These are phyloP conservation scores for Claviceps africana DNA, from an alignment of 2,329 filamentous ascomycete species.

Conservation along the genomic window DNA sequence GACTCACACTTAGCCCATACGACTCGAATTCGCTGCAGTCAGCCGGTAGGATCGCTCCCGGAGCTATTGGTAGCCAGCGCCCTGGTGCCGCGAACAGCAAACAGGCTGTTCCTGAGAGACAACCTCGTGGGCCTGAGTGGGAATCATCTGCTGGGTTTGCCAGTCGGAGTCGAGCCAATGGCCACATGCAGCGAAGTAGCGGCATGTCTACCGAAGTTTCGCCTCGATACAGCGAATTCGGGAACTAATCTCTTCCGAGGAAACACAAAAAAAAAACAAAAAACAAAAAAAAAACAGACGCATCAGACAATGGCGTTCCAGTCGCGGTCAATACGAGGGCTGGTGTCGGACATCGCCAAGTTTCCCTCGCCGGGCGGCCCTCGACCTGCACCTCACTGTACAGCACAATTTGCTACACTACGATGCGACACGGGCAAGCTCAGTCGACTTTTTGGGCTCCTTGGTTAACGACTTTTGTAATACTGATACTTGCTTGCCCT, in stretches of 20 bases:
- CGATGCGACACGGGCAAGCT: constrained; percentile 1
- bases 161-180: constrained; percentile 39
- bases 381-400: not conserved
- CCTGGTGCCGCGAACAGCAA: constrained; percentile 33
- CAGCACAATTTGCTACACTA: not conserved
- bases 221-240: not conserved
- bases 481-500: constrained; percentile 2
- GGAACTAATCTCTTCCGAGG: not conserved
- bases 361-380: not conserved
- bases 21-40: constrained; percentile 28
- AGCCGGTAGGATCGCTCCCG: constrained; percentile 34
- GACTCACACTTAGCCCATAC: constrained; percentile 37
- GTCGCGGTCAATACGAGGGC: constrained; percentile 21
- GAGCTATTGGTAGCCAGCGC: constrained; percentile 52
- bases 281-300: constrained; percentile 17
- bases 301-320: constrained; percentile 28
- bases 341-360: constrained; percentile 24
- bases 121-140: constrained; percentile 52
- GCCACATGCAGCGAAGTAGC: constrained; percentile 47
- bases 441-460: not conserved
- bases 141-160: constrained; percentile 39
- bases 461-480: constrained; percentile 3
- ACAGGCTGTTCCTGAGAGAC: constrained; percentile 41
- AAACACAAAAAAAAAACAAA: too few relatives aligned
- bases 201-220: constrained; percentile 28